A percentile compares a stretch with the other conserved stretches of the same genome.
Evolutionary conservation across 495 filamentous ascomycete species (phyloP).

Genomic region (Trichoderma reesei): DNA sequence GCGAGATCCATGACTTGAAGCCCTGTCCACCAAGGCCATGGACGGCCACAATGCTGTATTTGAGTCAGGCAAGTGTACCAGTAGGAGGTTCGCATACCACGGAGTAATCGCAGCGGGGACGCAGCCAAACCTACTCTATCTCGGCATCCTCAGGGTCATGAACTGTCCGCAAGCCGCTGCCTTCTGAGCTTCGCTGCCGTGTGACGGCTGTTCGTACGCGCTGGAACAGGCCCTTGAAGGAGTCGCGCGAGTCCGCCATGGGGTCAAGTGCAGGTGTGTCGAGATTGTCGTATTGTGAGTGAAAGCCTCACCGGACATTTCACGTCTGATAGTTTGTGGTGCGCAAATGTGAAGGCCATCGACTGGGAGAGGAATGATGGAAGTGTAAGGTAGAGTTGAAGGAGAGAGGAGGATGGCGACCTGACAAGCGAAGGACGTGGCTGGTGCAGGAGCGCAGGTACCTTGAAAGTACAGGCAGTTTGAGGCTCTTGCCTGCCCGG

Average conservation of each 20-base stretch:
- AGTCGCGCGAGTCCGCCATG: background rate
- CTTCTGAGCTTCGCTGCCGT: background rate
- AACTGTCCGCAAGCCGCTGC: background rate
- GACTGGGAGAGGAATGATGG: background rate
- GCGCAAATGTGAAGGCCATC: background rate
- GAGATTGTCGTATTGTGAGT: background rate
- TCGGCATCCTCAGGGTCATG: background rate
- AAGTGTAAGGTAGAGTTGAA: conserved; percentile 1
- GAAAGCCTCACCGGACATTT: background rate
- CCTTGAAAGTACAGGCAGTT: too few relatives aligned
- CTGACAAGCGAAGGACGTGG: background rate
- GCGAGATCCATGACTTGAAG: conserved; percentile 12
- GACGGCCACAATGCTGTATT: conserved; percentile 15
- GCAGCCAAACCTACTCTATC: conserved; percentile 1
- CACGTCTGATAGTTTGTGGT: background rate
- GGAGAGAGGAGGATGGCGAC: background rate
- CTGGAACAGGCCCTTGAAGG: background rate
- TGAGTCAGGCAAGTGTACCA: conserved; percentile 38
- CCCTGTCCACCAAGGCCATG: conserved; percentile 13
- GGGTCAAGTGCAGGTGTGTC: background rate
- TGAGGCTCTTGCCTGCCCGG: too few relatives aligned
- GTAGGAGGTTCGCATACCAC: conserved; percentile 14
- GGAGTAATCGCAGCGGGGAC: too few relatives aligned
- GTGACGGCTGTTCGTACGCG: background rate
- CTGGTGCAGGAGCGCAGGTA: background rate